A percentile compares a stretch with the other conserved stretches of the same genome.
These are phyloP conservation scores for Starmerella etchellsii DNA, from an alignment of 805 yeast species.

Conservation along the genomic window DNA sequence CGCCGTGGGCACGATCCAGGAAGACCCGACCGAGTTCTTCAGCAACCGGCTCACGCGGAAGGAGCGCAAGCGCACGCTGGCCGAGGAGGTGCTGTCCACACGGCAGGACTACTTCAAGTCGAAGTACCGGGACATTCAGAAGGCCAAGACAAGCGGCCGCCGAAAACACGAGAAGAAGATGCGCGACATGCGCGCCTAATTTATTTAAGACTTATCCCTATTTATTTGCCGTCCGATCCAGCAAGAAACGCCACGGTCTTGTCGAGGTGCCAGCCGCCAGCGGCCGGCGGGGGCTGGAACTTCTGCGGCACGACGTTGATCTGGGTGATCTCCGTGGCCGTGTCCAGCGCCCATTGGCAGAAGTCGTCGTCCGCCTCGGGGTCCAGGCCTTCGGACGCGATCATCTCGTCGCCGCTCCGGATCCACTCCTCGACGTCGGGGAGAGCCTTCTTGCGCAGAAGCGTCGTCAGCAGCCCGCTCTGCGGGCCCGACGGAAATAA, in stretches of 20 bases:
- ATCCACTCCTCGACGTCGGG: slow-evolving; percentile 92
- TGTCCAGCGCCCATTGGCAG: slow-evolving; percentile 52
- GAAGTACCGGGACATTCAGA: slow-evolving; percentile 70
- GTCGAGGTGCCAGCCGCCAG: slow-evolving; percentile 18
- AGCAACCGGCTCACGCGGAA: slow-evolving; percentile 52
- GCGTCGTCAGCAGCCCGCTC: slow-evolving; percentile 59
- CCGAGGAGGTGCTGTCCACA: slow-evolving; percentile 61
- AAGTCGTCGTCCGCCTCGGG: slow-evolving; percentile 37
- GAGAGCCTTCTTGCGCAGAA: slow-evolving; percentile 70
- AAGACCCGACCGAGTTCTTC: slow-evolving; percentile 68
- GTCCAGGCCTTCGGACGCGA: slow-evolving; percentile 27
- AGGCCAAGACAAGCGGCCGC: slow-evolving; percentile 48
- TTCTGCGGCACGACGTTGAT: slow-evolving; percentile 19
- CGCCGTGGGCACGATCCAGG: slow-evolving; percentile 79
- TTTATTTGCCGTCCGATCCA: slow-evolving; percentile 5
- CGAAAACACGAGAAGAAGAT: slow-evolving; percentile 52
- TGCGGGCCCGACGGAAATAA: slow-evolving; percentile 79
- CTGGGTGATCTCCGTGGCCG: slow-evolving; percentile 39
- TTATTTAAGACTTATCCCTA: neutral
- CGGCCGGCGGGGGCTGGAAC: slow-evolving; percentile 9
- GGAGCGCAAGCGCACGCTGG: slow-evolving; percentile 63
- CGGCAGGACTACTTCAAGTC: slow-evolving; percentile 66
- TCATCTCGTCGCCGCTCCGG: slow-evolving; percentile 27
- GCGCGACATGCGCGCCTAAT: slow-evolving; percentile 39
- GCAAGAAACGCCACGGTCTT: slow-evolving; percentile 16